Base-by-base conservation (phyloP, 805 yeast genomes). In the Candida stauntonica region DNA sequence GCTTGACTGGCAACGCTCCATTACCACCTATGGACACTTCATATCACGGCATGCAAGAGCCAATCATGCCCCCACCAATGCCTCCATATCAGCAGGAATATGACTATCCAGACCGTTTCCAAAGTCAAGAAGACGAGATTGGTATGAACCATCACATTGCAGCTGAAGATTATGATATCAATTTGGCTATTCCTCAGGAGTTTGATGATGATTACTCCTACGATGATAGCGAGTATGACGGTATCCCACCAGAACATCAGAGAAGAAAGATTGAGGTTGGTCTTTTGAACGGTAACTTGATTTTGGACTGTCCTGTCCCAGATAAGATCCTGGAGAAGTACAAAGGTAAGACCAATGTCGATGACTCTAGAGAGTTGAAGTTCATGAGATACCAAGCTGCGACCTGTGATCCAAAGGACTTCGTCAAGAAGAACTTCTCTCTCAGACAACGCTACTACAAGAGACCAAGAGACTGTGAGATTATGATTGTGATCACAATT, bases 321-420 rank as follows among this genome's bases (percentile, higher is more conserved):
- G 73, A 76, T 21, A 72, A 76, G 34, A 68, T 87, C 35, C 63
- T 83, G 30, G 62, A 65, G 33, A 76, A 75, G 51, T 81, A 73
- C 51, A 59, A 67, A 33, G 58, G 58, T 2, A 52, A 50, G 46
- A 15, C 39, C 26, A 63, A 75, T 39, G 56, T 67, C 29, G 71
- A 67, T 52, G 63, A 70, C 55, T 55, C 74, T 43, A 50, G 67
- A 51, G 84, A 91, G 66, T 83, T 82, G 70, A 71, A 78, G 24
- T 86, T 81, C 52, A 81, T 91, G 91, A 74, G 98, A 59, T 91
- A 89, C 62, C 86, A 93, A 41, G 97, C 96, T 0, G 88, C 86
- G 16, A 91, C 98, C 1, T 83, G 95, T 59, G 94, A 91, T 46
- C 98, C 98, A 0, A 69, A 76, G 9, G 77, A 81, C 39, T 86